phyloP scores from a whole-genome alignment of 805 yeast genomes.

The Wickerhamomyces mucosus region DNA sequence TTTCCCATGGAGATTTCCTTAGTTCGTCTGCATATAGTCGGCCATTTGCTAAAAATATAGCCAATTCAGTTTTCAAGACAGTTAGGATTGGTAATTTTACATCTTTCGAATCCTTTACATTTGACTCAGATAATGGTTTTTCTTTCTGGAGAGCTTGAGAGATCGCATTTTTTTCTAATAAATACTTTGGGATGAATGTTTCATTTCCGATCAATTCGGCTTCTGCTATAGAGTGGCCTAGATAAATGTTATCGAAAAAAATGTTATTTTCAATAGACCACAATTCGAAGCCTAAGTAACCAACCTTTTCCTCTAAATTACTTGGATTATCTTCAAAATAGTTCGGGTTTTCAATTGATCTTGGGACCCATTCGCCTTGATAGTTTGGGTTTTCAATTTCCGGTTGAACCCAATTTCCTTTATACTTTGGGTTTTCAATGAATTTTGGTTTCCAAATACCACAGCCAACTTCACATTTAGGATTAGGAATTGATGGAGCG shows the following conservation, averaged over 20 bases:
- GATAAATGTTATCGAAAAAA: conserved; percentile 72
- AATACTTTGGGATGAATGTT: conserved; percentile 52
- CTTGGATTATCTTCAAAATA: conserved; percentile 57
- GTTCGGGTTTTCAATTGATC: conserved; percentile 57
- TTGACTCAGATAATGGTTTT: conserved; percentile 2
- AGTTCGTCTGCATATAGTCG: too few species aligned
- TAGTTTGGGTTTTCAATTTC: conserved; percentile 63
- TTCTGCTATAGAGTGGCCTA: conserved; percentile 77
- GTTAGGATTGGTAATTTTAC: conserved; percentile 3
- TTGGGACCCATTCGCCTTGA: conserved; percentile 72
- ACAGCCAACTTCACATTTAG: conserved; percentile 72
- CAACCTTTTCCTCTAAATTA: conserved; percentile 55
- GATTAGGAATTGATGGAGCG: conserved; percentile 63
- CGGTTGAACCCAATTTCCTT: conserved; percentile 75
- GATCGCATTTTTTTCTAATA: conserved; percentile 34
- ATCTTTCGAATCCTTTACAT: background rate
- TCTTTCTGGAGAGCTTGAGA: conserved; percentile 1
- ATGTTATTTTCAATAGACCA: conserved; percentile 80
- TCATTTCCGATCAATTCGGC: conserved; percentile 78
- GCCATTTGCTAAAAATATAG: too few species aligned
- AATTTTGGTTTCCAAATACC: conserved; percentile 71
- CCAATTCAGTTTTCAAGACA: too few species aligned
- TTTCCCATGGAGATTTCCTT: too few species aligned
- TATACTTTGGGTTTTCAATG: conserved; percentile 58
- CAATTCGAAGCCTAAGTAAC: conserved; percentile 79